Evolutionary conservation across 1,284 basidiomycete genomes (phyloP), one percentile per base, ranked within the genome.

Genomic region (Tetrapyrgos nigripes): DNA sequence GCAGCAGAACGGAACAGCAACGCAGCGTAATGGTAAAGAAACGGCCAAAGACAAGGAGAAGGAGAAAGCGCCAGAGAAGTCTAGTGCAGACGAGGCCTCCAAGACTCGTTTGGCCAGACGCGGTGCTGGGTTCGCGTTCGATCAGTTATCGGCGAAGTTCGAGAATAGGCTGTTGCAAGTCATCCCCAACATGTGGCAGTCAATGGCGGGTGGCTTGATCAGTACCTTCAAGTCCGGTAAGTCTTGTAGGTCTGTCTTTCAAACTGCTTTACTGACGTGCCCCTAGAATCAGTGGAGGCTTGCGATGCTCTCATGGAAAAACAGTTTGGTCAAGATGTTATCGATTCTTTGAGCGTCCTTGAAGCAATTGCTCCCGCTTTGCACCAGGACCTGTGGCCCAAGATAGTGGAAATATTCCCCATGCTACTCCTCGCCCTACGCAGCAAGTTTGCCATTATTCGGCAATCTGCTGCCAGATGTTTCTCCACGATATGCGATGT

Each of bases 121-220:
- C 51, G 97, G 97, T 27, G 97, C 97, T 4, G 81, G 91, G 27
- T 79, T 92, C 24, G 95, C 96, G 0, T 92, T 99, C 59, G 79
- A 84, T 47, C 83, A 92, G 61, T 76, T 99, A 21, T 95, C 96
- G 0, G 70, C 76, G 3, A 84, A 85, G 62, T 98, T 99, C 67
- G 94, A 93, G 1, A 73, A 86, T 2, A 76, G 76, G 10, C 78
- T 98, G 24, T 81, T 99, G 49, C 83, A 88, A 0, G 79, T 84
- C 13, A 87, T 98, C 23, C 96, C 97, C 1, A 93, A 89, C 64
- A 92, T 98, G 82, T 99, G 97, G 96, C 88, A 92, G 49, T 94
- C 93, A 17, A 94, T 97, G 87, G 89, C 89, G 19, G 88, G 89
- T 29, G 88, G 93, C 21, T 72, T 97, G 31, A 67, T 91, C 37